Conservation (phyloP, 2,329 filamentous ascomycete species). For the Neophaeococcomyces aloes region DNA sequence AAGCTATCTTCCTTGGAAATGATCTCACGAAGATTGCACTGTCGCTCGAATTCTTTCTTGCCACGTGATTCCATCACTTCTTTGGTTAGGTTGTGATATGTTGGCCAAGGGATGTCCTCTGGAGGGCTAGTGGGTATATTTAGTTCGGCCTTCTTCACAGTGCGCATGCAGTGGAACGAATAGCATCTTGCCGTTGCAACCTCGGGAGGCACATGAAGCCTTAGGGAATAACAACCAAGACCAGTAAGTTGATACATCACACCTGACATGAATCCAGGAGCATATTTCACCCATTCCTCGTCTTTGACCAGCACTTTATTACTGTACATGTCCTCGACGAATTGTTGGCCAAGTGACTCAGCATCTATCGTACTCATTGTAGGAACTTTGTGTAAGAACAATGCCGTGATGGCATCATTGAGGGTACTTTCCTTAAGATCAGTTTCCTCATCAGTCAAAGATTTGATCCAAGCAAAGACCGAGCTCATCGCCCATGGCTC, state of each 20-base stretch:
- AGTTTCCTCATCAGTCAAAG: constrained; percentile 81
- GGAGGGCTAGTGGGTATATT: constrained; percentile 50
- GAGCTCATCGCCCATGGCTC: constrained; percentile 90
- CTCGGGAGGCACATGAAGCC: constrained; percentile 57
- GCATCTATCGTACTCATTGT: constrained; percentile 98
- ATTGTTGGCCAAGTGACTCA: constrained; percentile 67
- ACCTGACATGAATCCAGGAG: constrained; percentile 67
- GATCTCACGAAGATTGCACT: constrained; percentile 92
- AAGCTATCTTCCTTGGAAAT: constrained; percentile 86
- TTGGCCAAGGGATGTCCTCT: constrained; percentile 60
- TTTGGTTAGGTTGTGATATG: constrained; percentile 74
- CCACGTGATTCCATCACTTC: constrained; percentile 60
- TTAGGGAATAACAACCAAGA: constrained; percentile 79
- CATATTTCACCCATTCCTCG: constrained; percentile 97
- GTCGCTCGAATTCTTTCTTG: constrained; percentile 82
- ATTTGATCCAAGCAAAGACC: constrained; percentile 76
- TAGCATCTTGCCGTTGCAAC: constrained; percentile 69
- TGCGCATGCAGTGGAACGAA: constrained; percentile 85
- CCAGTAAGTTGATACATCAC: constrained; percentile 91
- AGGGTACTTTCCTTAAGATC: constrained; percentile 78
- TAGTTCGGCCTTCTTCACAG: constrained; percentile 86
- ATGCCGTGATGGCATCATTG: constrained; percentile 71
- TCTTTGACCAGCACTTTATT: constrained; percentile 70
- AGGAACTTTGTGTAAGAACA: constrained; percentile 90
- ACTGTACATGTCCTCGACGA: constrained; percentile 69